Base-by-base conservation (phyloP, 805 yeast species). In the Candida ipomoeae region DNA sequence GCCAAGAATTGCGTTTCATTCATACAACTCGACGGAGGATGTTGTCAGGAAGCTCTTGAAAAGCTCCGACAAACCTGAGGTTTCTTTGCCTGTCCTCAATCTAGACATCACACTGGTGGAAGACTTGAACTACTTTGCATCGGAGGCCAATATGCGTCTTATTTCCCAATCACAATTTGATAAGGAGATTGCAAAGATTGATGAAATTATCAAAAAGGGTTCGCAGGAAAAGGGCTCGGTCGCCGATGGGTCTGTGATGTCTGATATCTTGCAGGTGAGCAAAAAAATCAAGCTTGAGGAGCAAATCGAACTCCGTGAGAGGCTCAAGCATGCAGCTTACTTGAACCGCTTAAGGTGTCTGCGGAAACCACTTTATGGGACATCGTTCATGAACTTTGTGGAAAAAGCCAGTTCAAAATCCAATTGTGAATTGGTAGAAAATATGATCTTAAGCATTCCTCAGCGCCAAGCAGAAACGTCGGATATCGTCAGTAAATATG, bases 361-460 rank as follows among this genome's bases (percentile, higher is more conserved):
- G 21, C 78, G 80, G 52, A 63, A 62, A n/a, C 96, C 96, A 5
- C 57, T 86, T 2, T 85, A 80, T 60, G 92, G 96, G 0, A 67
- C 71, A 0, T 83, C 86, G 46, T 58, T 87, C 37, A 56, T 86
- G 2, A 60, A 69, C 2, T 41, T 55, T 21, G 49, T 54, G 15
- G 34, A 14, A 13, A 42, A 36, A 8, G 55, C 53, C 3, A 13
- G 17, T 6, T 7, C 23, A 21, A 44, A 23, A 13, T 15, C 46
- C 14, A 35, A 29, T 17, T 44, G 46, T 26, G 46, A 44, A 35
- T 31, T 21, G 15, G 7, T 35, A 13, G 32, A 48, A 8, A 33
- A 42, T 6, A 61, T 71, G 55, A 55, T 61, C 1, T 49, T 62
- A 18, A 54, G 63, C 6, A 52, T 71, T n/a, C 59, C 64, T 3